Evolutionary conservation across 1,139 yeast species (phyloP).

Genomic region (Saccharomyces hybrid): DNA sequence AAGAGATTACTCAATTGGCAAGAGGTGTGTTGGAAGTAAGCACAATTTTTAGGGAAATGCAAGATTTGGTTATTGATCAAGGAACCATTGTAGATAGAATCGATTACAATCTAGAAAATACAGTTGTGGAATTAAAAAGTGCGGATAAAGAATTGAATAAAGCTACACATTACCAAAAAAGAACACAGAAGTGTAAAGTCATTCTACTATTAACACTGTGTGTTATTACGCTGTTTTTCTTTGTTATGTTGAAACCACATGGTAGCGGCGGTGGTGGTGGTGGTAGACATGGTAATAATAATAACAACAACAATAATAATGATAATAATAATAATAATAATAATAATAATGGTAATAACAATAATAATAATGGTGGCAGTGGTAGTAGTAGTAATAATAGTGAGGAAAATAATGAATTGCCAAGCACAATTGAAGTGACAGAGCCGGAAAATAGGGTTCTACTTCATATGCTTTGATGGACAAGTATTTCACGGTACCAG

Average conservation of each 20-base stretch:
- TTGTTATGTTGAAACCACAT: constrained; percentile 64
- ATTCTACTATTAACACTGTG: constrained; percentile 67
- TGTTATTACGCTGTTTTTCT: constrained; percentile 62
- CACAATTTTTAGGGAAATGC: constrained; percentile 89
- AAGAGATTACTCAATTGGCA: constrained; percentile 82
- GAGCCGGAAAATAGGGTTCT: not conserved
- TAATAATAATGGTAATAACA: too few species aligned
- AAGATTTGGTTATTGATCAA: constrained; percentile 85
- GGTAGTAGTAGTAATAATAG: too few species aligned
- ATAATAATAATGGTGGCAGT: too few species aligned
- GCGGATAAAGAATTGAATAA: constrained; percentile 71
- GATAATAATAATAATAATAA: too few species aligned
- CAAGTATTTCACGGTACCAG: not conserved
- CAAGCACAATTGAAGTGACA: not conserved
- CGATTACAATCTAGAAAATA: constrained; percentile 79
- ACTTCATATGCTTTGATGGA: not conserved
- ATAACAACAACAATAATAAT: not conserved
- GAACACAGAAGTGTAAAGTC: constrained; percentile 85
- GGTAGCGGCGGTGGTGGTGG: constrained; percentile 2
- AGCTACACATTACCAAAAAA: constrained; percentile 75
- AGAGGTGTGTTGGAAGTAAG: constrained; percentile 91
- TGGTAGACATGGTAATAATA: not conserved
- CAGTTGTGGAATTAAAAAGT: constrained; percentile 63
- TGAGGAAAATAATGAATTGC: not conserved
- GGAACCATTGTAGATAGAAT: constrained; percentile 90